A percentile compares a stretch with the other conserved stretches of the same genome.
phyloP scores from a whole-genome alignment of 2,329 filamentous ascomycete species.

The Magnaporthiopsis incrustans region DNA sequence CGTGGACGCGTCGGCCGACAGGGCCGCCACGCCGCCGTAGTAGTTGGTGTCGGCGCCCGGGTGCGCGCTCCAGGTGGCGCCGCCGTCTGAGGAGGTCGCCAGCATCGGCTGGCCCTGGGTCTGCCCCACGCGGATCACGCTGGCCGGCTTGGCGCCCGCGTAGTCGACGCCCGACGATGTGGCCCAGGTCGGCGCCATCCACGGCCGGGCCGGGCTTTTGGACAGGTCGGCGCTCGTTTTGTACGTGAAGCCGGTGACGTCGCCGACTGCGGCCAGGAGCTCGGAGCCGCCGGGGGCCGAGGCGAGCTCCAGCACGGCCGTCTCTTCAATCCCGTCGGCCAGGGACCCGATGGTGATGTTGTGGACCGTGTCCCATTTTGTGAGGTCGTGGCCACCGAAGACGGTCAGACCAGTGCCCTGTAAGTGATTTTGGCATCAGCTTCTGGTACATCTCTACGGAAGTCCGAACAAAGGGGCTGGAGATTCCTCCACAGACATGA shows the following conservation, averaged over 20 bases:
- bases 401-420: conserved; percentile 36
- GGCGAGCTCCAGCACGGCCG: conserved; percentile 38
- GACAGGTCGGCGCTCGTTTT: conserved; percentile 26
- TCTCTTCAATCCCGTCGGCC: conserved; percentile 48
- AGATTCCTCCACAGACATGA: background rate
- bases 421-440: no score
- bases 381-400: conserved; percentile 39
- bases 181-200: conserved; percentile 39
- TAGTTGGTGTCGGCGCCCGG: conserved; percentile 36
- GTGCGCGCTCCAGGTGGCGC: conserved; percentile 39
- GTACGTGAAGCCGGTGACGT: conserved; percentile 45
- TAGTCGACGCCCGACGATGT: conserved; percentile 39
- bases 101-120: conserved; percentile 32
- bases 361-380: conserved; percentile 41
- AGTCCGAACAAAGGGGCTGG: background rate
- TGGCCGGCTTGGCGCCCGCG: conserved; percentile 35
- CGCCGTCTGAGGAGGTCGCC: conserved; percentile 41
- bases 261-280: conserved; percentile 41
- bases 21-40: conserved; percentile 37
- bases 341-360: conserved; percentile 42
- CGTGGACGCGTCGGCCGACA: conserved; percentile 42
- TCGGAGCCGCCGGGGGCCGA: conserved; percentile 42
- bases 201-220: conserved; percentile 34
- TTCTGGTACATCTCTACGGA: background rate
- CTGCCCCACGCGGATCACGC: conserved; percentile 43